Evolutionary conservation across 176 grass and related monocot genomes (phyloP), one percentile per base, ranked within the genome.

Genomic region (Cocos nucifera): DNA sequence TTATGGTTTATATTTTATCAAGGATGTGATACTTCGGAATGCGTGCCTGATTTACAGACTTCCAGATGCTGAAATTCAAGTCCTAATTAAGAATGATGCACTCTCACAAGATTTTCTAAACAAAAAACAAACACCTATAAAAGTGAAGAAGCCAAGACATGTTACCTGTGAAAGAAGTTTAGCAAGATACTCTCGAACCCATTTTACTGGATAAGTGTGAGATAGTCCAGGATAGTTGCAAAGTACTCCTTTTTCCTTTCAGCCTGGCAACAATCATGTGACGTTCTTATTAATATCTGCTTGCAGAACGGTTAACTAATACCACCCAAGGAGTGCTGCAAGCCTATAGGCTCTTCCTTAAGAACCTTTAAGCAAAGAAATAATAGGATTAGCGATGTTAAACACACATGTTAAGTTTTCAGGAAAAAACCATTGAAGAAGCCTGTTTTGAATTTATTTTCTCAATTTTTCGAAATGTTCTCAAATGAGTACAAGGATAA

Each of bases 1-100:
- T 96, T 78, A 96, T 85, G 53, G 76, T 90, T 87, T 84, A 87
- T n/a, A n/a, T n/a, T n/a, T n/a, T 84, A 96, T 90, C 73, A 96
- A 75, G 35, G 83, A 90, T 62, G 83, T 87, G 57, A 96, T 90
- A 65, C 83, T 87, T 51, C n/a, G 86, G 91, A 81, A 90, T 90
- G 6, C 19, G 74, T 72, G 86, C 63, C 77, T 85, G 69, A 96
- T 96, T 96, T n/a, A 77, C 91, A 48, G 86, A 82, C 69, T 96
- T 96, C 91, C 18, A 96, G 60, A 29, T 90, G 69, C 91, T 96
- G 76, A 77, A 78, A 74, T 17, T 30, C 21, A 19, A 17, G 32
- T 39, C 53, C 32, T 39, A 39, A 39, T 39, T 10, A 39, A 1
- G 9, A 10, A 39, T 39, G 32, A 39, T 39, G 9, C 1, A 21